Evolutionary conservation across 2,329 filamentous ascomycete species (phyloP).

Genomic region (Chaetomium sp.): DNA sequence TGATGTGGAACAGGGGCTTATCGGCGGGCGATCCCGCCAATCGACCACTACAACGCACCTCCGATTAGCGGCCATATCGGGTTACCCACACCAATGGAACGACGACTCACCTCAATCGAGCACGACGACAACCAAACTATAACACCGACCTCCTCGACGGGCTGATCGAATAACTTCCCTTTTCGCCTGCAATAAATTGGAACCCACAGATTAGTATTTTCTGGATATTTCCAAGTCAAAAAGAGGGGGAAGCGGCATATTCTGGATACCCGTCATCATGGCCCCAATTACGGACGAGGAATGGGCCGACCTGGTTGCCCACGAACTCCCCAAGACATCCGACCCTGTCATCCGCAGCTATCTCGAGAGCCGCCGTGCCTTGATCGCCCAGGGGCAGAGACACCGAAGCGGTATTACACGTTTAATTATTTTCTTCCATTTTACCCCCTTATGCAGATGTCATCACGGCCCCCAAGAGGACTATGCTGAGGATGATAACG

Average conservation of each 20-base stretch:
- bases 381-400: conserved; percentile 76
- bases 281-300: conserved; percentile 46
- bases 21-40: too few relatives aligned
- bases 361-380: conserved; percentile 63
- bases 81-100: too few relatives aligned
- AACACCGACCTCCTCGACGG: too few relatives aligned
- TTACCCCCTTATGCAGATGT: conserved; percentile 20
- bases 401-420: conserved; percentile 63
- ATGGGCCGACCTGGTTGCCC: conserved; percentile 51
- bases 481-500: neutral
- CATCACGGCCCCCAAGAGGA: conserved; percentile 15
- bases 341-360: conserved; percentile 83
- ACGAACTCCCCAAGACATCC: conserved; percentile 49
- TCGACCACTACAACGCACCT: too few relatives aligned
- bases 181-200: too few relatives aligned
- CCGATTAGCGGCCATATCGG: too few relatives aligned
- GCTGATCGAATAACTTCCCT: too few relatives aligned
- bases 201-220: neutral
- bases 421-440: conserved; percentile 6
- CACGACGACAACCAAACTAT: too few relatives aligned
- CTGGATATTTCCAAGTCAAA: neutral
- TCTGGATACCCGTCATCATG: conserved; percentile 4
- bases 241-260: neutral
- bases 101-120: too few relatives aligned
- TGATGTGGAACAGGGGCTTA: too few relatives aligned